These are phyloP conservation scores for Penicillium daleae DNA, from an alignment of 495 filamentous ascomycete species.

Conservation along the genomic window DNA sequence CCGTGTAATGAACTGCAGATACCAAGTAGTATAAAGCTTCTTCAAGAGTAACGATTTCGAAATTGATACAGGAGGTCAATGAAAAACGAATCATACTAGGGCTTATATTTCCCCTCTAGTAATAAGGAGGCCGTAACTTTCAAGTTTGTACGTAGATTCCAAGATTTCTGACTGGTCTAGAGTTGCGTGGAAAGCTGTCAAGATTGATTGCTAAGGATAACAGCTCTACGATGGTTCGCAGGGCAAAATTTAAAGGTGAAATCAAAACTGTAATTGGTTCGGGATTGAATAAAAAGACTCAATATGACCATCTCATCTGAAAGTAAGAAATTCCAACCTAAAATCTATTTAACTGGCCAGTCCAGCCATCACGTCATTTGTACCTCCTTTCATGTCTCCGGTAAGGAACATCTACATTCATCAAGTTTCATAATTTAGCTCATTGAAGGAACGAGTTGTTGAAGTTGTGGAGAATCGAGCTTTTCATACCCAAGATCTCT, in stretches of 20 bases:
- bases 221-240: background rate
- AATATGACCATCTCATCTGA: background rate
- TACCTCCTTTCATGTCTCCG: background rate
- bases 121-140: background rate
- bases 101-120: too few relatives aligned
- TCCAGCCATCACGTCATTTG: background rate
- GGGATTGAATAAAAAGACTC: too few relatives aligned
- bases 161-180: background rate
- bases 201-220: background rate
- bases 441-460: too few relatives aligned
- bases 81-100: too few relatives aligned
- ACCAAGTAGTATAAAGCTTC: background rate
- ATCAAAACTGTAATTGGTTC: too few relatives aligned
- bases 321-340: background rate
- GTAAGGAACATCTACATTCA: background rate
- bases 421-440: background rate
- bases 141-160: background rate
- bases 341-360: background rate
- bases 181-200: background rate
- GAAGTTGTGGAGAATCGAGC: too few relatives aligned
- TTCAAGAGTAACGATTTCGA: background rate
- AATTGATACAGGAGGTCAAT: too few relatives aligned
- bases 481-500: background rate
- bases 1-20: background rate
- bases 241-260: background rate